Percentiles rank a stretch among this genome's conserved stretches.
Evolutionary conservation across 179 eudicot genomes (phyloP).

Genomic region (Silene noctiflora): DNA sequence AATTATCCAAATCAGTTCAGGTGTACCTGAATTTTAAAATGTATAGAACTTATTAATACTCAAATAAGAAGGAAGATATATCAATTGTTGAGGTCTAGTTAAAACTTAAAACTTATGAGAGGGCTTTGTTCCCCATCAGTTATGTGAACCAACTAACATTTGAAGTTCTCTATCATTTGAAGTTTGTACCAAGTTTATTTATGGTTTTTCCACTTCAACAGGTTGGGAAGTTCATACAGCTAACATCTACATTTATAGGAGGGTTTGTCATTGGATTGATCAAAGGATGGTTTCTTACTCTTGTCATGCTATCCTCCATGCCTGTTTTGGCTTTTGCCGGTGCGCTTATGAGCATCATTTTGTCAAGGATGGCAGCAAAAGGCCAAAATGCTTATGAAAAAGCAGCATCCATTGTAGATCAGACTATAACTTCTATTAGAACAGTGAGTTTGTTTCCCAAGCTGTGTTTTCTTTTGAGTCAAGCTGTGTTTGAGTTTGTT

Average conservation of each 20-base stretch:
- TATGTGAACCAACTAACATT: no score
- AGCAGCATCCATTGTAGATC: constrained; percentile 60
- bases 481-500: not conserved
- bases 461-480: not conserved
- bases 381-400: constrained; percentile 53
- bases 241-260: constrained; percentile 53
- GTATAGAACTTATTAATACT: not conserved
- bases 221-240: constrained; percentile 73
- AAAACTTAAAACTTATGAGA: not conserved
- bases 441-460: constrained; percentile 40
- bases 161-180: not conserved
- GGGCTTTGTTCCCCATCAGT: not conserved
- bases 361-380: constrained; percentile 39
- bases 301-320: constrained; percentile 53
- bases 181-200: not conserved
- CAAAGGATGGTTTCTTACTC: constrained; percentile 72
- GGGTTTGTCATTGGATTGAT: constrained; percentile 62
- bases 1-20: not conserved
- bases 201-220: constrained; percentile 10
- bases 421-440: constrained; percentile 65
- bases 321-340: constrained; percentile 48
- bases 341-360: constrained; percentile 33
- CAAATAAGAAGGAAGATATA: no score
- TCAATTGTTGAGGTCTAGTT: not conserved
- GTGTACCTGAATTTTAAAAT: not conserved